phyloP scores from a whole-genome alignment of 345 rosid genomes.

The Salix arbutifolia region DNA sequence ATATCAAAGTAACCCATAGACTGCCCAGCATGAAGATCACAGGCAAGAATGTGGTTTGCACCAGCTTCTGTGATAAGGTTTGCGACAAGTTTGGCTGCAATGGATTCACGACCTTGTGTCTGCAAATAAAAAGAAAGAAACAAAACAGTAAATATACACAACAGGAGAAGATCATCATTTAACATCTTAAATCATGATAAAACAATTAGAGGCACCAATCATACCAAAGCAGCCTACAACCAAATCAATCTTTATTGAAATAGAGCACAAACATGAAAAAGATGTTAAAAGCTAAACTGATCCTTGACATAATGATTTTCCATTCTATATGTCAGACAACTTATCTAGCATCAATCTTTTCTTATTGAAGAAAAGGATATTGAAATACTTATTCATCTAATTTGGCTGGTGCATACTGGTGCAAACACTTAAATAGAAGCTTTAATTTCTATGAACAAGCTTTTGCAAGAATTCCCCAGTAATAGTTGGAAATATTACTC shows the following conservation, averaged over 20 bases:
- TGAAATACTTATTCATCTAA: neutral
- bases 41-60: constrained; percentile 89
- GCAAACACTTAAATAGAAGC: neutral
- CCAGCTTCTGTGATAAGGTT: constrained; percentile 92
- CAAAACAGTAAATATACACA: neutral
- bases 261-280: neutral
- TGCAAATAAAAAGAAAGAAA: constrained; percentile 19
- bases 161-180: neutral
- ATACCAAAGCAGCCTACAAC: neutral
- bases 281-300: neutral
- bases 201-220: neutral
- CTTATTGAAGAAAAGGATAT: neutral
- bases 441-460: neutral
- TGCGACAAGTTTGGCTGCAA: constrained; percentile 94
- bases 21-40: constrained; percentile 99
- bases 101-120: constrained; percentile 96
- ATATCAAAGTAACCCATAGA: constrained; percentile 98
- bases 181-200: neutral
- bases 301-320: neutral
- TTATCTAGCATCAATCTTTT: neutral
- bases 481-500: neutral
- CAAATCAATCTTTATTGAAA: neutral
- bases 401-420: neutral
- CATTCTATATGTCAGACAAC: neutral
- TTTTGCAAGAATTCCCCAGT: neutral